Evolutionary conservation across 768 basidiomycete species (phyloP), one percentile per base, ranked within the genome.

Genomic region (Scleroderma citrinum): DNA sequence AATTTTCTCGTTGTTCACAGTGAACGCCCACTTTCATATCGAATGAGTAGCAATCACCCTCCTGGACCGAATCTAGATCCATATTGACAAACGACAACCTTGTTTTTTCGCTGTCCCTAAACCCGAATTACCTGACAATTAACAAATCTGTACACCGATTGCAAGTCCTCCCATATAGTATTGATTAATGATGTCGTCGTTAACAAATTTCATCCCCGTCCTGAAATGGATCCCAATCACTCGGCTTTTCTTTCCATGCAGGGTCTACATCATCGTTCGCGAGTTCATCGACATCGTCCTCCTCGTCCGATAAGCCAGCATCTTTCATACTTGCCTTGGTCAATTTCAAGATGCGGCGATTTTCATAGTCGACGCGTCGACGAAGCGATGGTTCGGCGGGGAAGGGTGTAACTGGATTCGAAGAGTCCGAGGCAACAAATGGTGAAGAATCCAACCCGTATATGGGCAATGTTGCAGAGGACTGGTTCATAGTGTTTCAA

Each of bases 381-480:
- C 65, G 60, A 8, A 54, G 56, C 0, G 61, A 62, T 2, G 49
- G 58, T 16, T 61, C 60, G 8, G 55, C 37, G 14, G 64, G 64
- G 21, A 65, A 65, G 3, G 64, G 64, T 1, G 65, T 67, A 21
- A 65, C 55, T 1, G 65, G 63, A 41, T 61, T 62, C 4, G 63
- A 66, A 20, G 43, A 44, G 10, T 32, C 43, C 14, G 58, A 66
- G 7, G 56, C 49, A 30, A 40, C 21, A 30, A 57, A 61, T 3
- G 61, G 61, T 4, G 61, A 62, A 0, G 61, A 62, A 10, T 59
- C 59, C 17, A 63, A 40, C 24, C 46, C 57, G 32, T 61, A 63
- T 19, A 61, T 42, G 2, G 63, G 65, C 34, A 65, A 48, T 19
- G 63, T 65, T 19, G 59, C 42, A 12, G 59, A 65, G 3, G 64